Conservation (phyloP, 2,329 filamentous ascomycete genomes). For the Microsporum audouinii region DNA sequence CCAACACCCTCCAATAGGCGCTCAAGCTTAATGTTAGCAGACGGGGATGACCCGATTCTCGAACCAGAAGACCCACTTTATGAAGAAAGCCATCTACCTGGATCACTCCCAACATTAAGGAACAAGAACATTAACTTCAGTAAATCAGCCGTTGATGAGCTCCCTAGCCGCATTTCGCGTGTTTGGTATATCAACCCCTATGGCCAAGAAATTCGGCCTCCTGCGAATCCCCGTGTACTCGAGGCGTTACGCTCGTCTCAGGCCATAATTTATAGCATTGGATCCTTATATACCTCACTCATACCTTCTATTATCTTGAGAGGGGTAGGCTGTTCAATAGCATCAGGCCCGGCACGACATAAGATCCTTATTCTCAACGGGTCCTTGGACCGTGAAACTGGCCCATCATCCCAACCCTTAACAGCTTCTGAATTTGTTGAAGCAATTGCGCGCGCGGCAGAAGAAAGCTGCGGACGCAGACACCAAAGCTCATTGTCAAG, state of each 20-base stretch:
- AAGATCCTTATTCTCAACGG: slow-evolving; percentile 83
- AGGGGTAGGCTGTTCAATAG: slow-evolving; percentile 58
- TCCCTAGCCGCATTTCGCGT: slow-evolving; percentile 64
- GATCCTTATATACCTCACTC: slow-evolving; percentile 83
- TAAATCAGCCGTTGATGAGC: slow-evolving; percentile 67
- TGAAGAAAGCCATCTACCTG: slow-evolving; percentile 36
- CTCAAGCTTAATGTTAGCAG: slow-evolving; percentile 26
- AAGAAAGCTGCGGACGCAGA: slow-evolving; percentile 50
- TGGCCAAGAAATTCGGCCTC: slow-evolving; percentile 83
- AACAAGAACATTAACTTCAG: slow-evolving; percentile 72
- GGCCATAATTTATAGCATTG: slow-evolving; percentile 79
- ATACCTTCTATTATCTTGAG: slow-evolving; percentile 70
- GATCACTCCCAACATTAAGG: slow-evolving; percentile 66
- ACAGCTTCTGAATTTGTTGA: slow-evolving; percentile 70
- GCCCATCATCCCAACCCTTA: slow-evolving; percentile 53
- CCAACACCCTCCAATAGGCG: slow-evolving; percentile 22
- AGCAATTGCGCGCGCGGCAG: slow-evolving; percentile 64
- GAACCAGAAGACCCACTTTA: slow-evolving; percentile 25
- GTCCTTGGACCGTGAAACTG: slow-evolving; percentile 74
- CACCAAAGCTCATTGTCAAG: not conserved
- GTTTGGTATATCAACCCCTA: slow-evolving; percentile 99
- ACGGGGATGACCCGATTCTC: slow-evolving; percentile 22
- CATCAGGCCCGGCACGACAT: slow-evolving; percentile 41
- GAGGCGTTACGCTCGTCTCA: slow-evolving; percentile 53
- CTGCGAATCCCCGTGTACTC: slow-evolving; percentile 70